Base-by-base conservation (phyloP, 768 basidiomycete genomes). In the Lactifluus hygrophoroides region DNA sequence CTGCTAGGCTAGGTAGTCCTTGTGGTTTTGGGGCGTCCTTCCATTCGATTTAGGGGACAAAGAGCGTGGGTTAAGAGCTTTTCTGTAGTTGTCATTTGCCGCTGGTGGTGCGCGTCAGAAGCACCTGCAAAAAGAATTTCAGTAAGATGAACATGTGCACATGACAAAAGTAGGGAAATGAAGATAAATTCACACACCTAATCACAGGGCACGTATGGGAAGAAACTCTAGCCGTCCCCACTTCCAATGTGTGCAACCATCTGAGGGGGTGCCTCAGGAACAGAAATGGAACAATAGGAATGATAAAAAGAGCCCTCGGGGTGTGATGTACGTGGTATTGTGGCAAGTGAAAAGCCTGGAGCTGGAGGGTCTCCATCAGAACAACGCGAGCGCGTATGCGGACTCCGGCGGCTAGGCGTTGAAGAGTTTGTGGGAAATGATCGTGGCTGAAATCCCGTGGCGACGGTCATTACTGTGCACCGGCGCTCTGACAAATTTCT, bases 31-130 rank as follows among this genome's bases (percentile, higher is more conserved):
- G 35, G 40, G 10, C 42, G 43, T 35, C 27, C 59, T 60, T 60
- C 59, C 59, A 60, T 60, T 56, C 59, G 59, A 60, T 60, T 56
- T 60, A n/a, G 54, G 17, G 59, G 59, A 60, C 54, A 56, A 60
- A 60, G 59, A 56, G 59, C 59, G 59, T 55, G 59, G 59, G 59
- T 60, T 56, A 45, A 56, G 54, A 60, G 54, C 28, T 43, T 23
- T 49, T 60, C 49, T 56, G 43, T 56, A 51, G 54, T 19, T 9
- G 40, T 3, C n/a, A 10, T 10, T 50, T 60, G 54, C 53, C 60
- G 60, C 57, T 50, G 28, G 34, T 14, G 37, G 34, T 37, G 46
- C 51, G 57, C 60, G 57, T 37, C 60, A 61, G 60, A 61, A 61
- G 51, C 17, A 2, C 10, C 27, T 9, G n/a, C n/a, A n/a, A n/a